phyloP scores from a whole-genome alignment of 1,139 yeast genomes.

The Yamadazyma spencermartinsiae region DNA sequence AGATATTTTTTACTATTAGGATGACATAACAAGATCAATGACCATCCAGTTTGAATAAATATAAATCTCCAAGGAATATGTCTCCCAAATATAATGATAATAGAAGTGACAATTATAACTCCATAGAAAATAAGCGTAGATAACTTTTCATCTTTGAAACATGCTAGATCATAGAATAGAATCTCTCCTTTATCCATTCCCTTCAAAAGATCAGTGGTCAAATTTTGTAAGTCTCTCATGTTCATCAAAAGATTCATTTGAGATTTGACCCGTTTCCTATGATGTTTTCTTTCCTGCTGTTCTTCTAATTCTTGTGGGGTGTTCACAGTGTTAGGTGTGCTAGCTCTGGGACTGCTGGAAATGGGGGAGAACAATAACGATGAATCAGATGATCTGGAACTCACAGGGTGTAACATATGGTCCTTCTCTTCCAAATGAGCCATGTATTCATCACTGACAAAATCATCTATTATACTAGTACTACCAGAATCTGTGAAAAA shows the following conservation, averaged over 20 bases:
- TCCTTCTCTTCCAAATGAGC: conserved; percentile 15
- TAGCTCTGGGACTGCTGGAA: not conserved
- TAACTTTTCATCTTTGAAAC: conserved; percentile 67
- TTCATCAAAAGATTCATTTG: conserved; percentile 51
- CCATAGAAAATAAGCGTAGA: conserved; percentile 58
- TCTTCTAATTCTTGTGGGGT: conserved; percentile 16
- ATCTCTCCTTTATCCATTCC: conserved; percentile 54
- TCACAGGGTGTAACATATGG: conserved; percentile 14
- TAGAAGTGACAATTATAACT: conserved; percentile 32
- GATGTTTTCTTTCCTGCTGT: conserved; percentile 20
- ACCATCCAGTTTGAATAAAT: conserved; percentile 61
- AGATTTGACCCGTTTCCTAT: conserved; percentile 27
- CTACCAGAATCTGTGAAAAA: conserved; percentile 48
- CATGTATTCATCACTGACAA: conserved; percentile 25
- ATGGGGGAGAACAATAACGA: conserved; percentile 13
- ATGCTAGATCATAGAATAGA: conserved; percentile 63
- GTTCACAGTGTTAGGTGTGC: conserved; percentile 7
- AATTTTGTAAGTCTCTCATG: conserved; percentile 62
- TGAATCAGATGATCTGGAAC: conserved; percentile 24
- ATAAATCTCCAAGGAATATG: conserved; percentile 68
- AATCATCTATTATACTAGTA: conserved; percentile 38
- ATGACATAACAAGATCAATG: conserved; percentile 47
- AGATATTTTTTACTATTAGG: conserved; percentile 50
- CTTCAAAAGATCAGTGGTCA: conserved; percentile 56
- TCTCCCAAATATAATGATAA: conserved; percentile 54